Evolutionary conservation across 495 filamentous ascomycete genomes (phyloP).

Genomic region (Lophiostoma macrostomum): DNA sequence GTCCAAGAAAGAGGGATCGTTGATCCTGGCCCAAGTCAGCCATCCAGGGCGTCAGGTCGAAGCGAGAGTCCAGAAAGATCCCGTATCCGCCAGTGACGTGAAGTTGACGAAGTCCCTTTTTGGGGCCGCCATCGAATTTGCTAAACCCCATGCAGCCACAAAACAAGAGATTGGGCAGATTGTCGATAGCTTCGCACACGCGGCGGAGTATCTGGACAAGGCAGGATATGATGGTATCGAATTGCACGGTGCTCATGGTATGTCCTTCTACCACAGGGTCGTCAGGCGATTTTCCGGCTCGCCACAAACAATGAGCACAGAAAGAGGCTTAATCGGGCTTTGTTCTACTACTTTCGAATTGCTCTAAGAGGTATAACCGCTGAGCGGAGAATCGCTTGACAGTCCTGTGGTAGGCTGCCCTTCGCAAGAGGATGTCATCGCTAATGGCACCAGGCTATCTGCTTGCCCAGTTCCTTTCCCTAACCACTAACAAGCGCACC

Average conservation of each 20-base stretch:
- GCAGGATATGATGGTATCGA: conserved; percentile 60
- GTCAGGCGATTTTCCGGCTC: no score
- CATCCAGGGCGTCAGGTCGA: conserved; percentile 61
- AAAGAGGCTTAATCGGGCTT: no score
- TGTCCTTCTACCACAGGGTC: not conserved
- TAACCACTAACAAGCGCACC: conserved; percentile 56
- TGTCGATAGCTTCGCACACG: conserved; percentile 53
- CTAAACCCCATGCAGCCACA: conserved; percentile 51
- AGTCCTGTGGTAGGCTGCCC: not conserved
- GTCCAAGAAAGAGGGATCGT: conserved; percentile 52
- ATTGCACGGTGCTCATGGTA: conserved; percentile 52
- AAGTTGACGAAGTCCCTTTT: conserved; percentile 44
- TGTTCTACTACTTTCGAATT: not conserved
- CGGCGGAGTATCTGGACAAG: conserved; percentile 55
- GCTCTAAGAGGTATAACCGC: no score
- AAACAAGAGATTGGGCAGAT: conserved; percentile 50
- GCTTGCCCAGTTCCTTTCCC: conserved; percentile 63
- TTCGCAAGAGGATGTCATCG: not conserved
- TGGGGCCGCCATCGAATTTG: conserved; percentile 8
- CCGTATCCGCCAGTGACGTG: conserved; percentile 60
- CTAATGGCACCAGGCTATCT: conserved; percentile 55
- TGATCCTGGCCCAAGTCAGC: conserved; percentile 58
- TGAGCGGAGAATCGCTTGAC: no score
- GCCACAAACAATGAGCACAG: no score
- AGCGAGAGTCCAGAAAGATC: conserved; percentile 50